Conservation (phyloP, 768 basidiomycete species). For the Mycena metata region DNA sequence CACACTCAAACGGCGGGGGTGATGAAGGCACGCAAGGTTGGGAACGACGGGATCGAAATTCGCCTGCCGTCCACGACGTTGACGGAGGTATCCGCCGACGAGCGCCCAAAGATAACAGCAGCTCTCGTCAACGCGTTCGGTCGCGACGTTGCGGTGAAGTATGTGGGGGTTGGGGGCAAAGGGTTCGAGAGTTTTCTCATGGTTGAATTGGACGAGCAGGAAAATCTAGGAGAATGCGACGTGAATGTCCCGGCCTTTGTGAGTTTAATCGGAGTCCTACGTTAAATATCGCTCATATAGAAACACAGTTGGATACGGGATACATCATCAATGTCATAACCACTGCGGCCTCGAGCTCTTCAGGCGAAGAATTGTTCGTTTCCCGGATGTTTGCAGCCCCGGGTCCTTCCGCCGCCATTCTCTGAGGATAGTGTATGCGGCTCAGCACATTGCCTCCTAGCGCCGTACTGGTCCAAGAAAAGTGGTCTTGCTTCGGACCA, state of each 20-base stretch:
- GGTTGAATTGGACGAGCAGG: conserved; percentile 56
- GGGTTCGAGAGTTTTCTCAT: conserved; percentile 54
- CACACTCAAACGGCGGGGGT: conserved; percentile 44
- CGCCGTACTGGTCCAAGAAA: conserved; percentile 64
- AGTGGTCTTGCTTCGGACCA: conserved; percentile 46
- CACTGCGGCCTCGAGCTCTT: conserved; percentile 43
- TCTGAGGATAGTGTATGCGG: conserved; percentile 68
- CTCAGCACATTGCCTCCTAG: conserved; percentile 63
- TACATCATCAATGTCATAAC: conserved; percentile 57
- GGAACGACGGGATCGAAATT: conserved; percentile 54
- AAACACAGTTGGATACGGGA: conserved; percentile 50
- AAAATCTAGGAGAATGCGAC: conserved; percentile 50
- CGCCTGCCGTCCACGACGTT: conserved; percentile 49
- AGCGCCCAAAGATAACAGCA: conserved; percentile 47
- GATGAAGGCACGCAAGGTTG: conserved; percentile 47
- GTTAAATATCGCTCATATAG: neutral
- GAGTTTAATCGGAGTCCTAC: conserved; percentile 23
- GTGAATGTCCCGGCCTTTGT: conserved; percentile 54
- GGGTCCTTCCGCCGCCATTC: conserved; percentile 41
- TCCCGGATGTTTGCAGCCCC: conserved; percentile 67
- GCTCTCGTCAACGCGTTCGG: conserved; percentile 56
- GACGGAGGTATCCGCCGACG: conserved; percentile 44
- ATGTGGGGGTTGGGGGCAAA: conserved; percentile 52
- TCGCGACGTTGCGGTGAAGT: conserved; percentile 53
- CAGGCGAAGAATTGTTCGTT: conserved; percentile 52